A percentile compares a stretch with the other conserved stretches of the same genome.
Conservation (phyloP, 176 grass and related monocot species). For the Phyllostachys edulis region DNA sequence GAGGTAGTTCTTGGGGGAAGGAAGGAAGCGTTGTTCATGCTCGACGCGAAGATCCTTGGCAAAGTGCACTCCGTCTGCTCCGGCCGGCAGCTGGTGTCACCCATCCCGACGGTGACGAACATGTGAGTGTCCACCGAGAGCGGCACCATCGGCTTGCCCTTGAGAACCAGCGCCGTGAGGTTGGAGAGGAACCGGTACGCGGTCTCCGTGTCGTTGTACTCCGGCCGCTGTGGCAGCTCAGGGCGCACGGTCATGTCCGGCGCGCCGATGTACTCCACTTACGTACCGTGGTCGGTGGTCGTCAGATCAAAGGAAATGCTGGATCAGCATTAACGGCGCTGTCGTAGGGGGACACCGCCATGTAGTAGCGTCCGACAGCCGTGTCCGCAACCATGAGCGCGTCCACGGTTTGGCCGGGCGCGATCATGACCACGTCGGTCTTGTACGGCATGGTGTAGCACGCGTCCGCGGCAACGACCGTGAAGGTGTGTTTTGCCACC, state of each 20-base stretch:
- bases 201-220: conserved; percentile 22
- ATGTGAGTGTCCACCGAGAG: conserved; percentile 46
- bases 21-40: conserved; percentile 89
- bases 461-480: conserved; percentile 56
- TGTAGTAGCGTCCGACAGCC: conserved; percentile 23
- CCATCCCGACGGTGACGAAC: conserved; percentile 60
- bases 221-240: conserved; percentile 10
- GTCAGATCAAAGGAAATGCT: too few species aligned
- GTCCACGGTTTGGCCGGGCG: conserved; percentile 56
- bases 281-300: too few species aligned
- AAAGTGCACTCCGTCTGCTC: conserved; percentile 31
- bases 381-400: conserved; percentile 50
- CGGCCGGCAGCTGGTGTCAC: conserved; percentile 37
- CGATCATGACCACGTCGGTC: conserved; percentile 40
- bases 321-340: too few species aligned
- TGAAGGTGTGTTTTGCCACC: conserved; percentile 45
- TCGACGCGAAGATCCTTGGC: conserved; percentile 31
- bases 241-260: background rate
- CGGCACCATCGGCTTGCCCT: conserved; percentile 42
- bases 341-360: conserved; percentile 42
- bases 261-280: conserved; percentile 38
- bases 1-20: conserved; percentile 29
- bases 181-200: conserved; percentile 52
- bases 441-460: conserved; percentile 38
- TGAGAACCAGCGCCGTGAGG: conserved; percentile 46